Percentiles rank a stretch among this genome's conserved stretches.
These are phyloP conservation scores for Terfezia boudieri DNA, from an alignment of 495 filamentous ascomycete species.

Conservation along the genomic window DNA sequence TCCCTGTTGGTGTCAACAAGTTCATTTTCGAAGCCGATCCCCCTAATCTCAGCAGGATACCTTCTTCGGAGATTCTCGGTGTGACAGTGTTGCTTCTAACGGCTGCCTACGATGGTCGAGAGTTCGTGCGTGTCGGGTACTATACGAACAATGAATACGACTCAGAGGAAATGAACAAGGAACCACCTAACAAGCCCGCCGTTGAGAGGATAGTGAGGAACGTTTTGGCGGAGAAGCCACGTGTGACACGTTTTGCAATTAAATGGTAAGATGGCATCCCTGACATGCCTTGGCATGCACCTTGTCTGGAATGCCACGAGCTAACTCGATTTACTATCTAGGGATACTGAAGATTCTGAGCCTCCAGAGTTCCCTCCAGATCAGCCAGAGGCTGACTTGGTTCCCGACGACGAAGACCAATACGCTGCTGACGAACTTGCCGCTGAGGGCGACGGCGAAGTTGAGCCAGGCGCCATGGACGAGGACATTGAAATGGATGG, in stretches of 20 bases:
- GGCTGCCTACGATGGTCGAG: conserved; percentile 84
- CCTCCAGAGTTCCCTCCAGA: conserved; percentile 91
- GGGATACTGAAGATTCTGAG: conserved; percentile 90
- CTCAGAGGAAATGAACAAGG: conserved; percentile 61
- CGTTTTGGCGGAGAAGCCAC: conserved; percentile 86
- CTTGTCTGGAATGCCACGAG: neutral
- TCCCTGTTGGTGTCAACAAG: conserved; percentile 93
- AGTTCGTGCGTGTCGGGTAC: conserved; percentile 96
- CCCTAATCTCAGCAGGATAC: conserved; percentile 71
- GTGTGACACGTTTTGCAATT: conserved; percentile 95
- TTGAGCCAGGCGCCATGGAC: conserved; percentile 20
- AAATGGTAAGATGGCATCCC: conserved; percentile 49
- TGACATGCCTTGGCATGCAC: too few relatives aligned
- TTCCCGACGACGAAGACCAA: conserved; percentile 57
- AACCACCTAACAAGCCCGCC: conserved; percentile 76
- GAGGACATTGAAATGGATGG: conserved; percentile 23
- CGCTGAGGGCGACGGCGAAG: conserved; percentile 33
- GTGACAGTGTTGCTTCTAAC: conserved; percentile 93
- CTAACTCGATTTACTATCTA: conserved; percentile 17
- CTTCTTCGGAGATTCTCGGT: conserved; percentile 79
- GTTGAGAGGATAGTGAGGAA: conserved; percentile 80
- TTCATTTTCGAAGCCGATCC: conserved; percentile 94
- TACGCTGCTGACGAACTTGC: conserved; percentile 76
- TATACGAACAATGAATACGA: conserved; percentile 99
- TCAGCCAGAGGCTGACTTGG: conserved; percentile 78